These are phyloP conservation scores for Melampsora americana DNA, from an alignment of 1,284 basidiomycete genomes.

Conservation along the genomic window DNA sequence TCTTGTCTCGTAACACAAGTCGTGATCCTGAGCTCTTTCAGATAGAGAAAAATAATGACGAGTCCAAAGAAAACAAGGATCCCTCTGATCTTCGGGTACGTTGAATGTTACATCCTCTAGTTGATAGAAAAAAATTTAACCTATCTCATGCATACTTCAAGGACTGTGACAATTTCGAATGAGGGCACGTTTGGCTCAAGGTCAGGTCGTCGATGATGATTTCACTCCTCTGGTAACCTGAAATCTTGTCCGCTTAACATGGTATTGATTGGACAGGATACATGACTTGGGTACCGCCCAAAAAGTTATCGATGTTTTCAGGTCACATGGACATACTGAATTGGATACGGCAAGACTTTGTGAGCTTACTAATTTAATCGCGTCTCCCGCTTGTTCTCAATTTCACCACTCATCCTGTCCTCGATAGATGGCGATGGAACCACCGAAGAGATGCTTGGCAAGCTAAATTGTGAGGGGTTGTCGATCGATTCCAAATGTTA, in stretches of 20 bases:
- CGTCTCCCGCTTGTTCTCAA: no score
- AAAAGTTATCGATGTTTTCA: conserved; percentile 49
- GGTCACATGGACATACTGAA: conserved; percentile 49
- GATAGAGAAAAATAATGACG: no score
- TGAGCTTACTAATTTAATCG: conserved; percentile 17
- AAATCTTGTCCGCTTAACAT: no score
- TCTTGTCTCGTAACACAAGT: no score
- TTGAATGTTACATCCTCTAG: neutral
- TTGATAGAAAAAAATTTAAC: neutral
- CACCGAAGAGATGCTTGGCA: conserved; percentile 4
- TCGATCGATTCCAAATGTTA: conserved; percentile 27
- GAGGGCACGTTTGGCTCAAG: neutral
- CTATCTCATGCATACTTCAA: neutral
- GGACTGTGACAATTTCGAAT: conserved; percentile 1
- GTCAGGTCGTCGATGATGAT: neutral
- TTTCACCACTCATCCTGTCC: no score
- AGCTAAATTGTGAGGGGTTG: neutral
- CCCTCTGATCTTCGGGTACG: conserved; percentile 10
- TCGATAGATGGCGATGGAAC: conserved; percentile 4
- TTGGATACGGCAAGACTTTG: conserved; percentile 51
- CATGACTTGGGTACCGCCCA: conserved; percentile 27
- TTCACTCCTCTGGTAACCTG: neutral
- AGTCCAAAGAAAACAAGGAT: neutral
- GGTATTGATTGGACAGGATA: neutral
- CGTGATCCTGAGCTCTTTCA: no score